These are phyloP conservation scores for Puccinia coronata DNA, from an alignment of 1,284 basidiomycete species.

Conservation along the genomic window DNA sequence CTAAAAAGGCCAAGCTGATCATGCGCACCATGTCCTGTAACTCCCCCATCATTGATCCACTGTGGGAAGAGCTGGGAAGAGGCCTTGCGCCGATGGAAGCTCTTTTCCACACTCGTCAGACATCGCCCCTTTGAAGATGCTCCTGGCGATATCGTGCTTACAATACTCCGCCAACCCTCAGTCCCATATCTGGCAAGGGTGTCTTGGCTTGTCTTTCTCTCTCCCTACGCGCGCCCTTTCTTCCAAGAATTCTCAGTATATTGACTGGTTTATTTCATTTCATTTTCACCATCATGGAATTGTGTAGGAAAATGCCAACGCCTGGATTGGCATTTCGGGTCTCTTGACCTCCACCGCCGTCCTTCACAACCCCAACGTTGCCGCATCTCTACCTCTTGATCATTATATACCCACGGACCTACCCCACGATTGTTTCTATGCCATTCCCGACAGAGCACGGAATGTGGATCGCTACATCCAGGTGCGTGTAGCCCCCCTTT, in stretches of 20 bases:
- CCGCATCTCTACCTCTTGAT: slow-evolving; percentile 15
- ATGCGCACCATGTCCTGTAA: slow-evolving; percentile 38
- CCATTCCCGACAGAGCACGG: slow-evolving; percentile 44
- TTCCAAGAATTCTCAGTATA: no score
- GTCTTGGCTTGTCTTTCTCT: slow-evolving; percentile 28
- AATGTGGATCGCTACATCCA: slow-evolving; percentile 49
- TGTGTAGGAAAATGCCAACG: slow-evolving; percentile 46
- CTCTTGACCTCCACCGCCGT: slow-evolving; percentile 44
- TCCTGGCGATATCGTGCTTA: slow-evolving; percentile 27
- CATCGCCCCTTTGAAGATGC: slow-evolving; percentile 48
- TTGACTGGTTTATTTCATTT: no score
- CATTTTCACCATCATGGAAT: not conserved
- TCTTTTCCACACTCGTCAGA: slow-evolving; percentile 32
- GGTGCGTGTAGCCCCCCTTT: no score
- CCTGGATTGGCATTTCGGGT: slow-evolving; percentile 48
- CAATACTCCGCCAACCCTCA: not conserved
- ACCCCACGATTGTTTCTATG: slow-evolving; percentile 46
- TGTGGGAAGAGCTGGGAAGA: slow-evolving; percentile 50
- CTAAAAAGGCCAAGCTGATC: slow-evolving; percentile 45
- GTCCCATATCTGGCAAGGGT: slow-evolving; percentile 42
- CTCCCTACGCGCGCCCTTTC: not conserved
- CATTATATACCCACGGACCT: slow-evolving; percentile 44
- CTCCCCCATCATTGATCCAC: slow-evolving; percentile 34
- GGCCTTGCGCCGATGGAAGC: slow-evolving; percentile 46
- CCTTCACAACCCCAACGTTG: slow-evolving; percentile 17